Evolutionary conservation across 352 stramenopile species (phyloP).

Genomic region (Pythium brachiatum): DNA sequence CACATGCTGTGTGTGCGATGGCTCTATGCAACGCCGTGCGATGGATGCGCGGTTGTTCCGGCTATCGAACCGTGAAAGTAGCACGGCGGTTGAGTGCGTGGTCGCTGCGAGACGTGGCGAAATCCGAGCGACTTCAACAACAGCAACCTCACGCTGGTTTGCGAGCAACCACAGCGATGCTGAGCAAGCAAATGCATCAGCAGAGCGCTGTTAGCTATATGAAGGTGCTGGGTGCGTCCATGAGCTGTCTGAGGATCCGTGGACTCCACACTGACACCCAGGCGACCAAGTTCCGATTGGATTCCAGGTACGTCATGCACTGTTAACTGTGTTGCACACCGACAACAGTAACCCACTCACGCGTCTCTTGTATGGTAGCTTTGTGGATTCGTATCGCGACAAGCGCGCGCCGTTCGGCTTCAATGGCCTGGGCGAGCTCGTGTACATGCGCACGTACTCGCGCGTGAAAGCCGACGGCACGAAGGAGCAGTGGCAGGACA

Average conservation of each 20-base stretch:
- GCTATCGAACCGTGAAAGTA: not conserved
- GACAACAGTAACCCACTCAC: not conserved
- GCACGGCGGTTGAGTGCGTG: not conserved
- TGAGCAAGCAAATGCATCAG: no score
- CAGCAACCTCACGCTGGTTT: not conserved
- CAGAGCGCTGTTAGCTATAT: no score
- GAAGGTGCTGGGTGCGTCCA: not conserved
- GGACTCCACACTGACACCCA: not conserved
- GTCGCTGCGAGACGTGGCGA: not conserved
- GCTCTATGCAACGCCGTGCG: not conserved
- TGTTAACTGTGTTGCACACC: not conserved
- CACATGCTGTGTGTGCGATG: not conserved
- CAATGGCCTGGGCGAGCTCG: slow-evolving; percentile 92
- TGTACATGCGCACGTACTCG: slow-evolving; percentile 92
- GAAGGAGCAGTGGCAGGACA: slow-evolving; percentile 90
- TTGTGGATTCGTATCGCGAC: slow-evolving; percentile 51
- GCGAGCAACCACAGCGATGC: not conserved
- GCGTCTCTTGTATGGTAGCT: slow-evolving; percentile 19
- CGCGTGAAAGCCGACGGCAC: slow-evolving; percentile 73
- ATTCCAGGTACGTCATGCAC: slow-evolving; percentile 9
- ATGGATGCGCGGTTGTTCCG: not conserved
- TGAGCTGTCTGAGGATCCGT: not conserved
- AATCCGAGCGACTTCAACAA: slow-evolving; percentile 1
- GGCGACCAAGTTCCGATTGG: slow-evolving; percentile 12
- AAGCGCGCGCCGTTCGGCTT: slow-evolving; percentile 86